These are phyloP conservation scores for Syzygium aromaticum DNA, from an alignment of 345 rosid species.

Conservation along the genomic window DNA sequence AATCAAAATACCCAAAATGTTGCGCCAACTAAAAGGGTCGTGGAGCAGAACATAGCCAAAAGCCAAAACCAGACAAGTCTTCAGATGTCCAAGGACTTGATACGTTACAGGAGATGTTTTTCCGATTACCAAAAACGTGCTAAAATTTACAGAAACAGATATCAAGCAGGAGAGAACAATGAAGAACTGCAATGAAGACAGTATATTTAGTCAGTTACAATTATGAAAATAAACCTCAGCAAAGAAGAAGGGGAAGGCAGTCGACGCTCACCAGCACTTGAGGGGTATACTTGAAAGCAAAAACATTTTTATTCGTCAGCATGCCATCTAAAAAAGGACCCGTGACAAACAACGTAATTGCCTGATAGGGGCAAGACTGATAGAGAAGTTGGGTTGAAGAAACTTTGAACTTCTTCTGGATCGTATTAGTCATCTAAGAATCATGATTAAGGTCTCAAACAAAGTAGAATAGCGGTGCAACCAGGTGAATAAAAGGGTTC, in stretches of 20 bases:
- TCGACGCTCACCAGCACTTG: slow-evolving; percentile 80
- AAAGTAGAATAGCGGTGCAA: not conserved
- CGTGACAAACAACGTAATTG: slow-evolving; percentile 70
- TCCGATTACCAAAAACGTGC: slow-evolving; percentile 97
- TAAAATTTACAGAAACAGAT: slow-evolving; percentile 98
- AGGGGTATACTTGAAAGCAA: slow-evolving; percentile 95
- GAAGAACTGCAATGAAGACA: slow-evolving; percentile 77
- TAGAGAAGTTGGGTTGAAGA: slow-evolving; percentile 98
- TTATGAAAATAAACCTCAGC: slow-evolving; percentile 1
- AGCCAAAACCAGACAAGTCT: slow-evolving; percentile 96
- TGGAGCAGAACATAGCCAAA: slow-evolving; percentile 86
- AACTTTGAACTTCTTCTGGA: slow-evolving; percentile 98
- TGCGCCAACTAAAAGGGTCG: slow-evolving; percentile 97
- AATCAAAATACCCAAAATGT: slow-evolving; percentile 82
- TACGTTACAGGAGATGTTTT: slow-evolving; percentile 99
- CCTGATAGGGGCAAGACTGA: slow-evolving; percentile 99
- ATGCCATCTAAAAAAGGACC: slow-evolving; percentile 99
- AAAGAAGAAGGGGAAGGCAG: not conserved
- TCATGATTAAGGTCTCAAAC: slow-evolving; percentile 41
- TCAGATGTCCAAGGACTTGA: slow-evolving; percentile 98
- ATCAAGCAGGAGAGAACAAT: slow-evolving; percentile 97
- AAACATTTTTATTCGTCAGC: slow-evolving; percentile 82
- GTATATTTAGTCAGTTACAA: not conserved
- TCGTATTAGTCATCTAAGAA: slow-evolving; percentile 95
- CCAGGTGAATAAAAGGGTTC: not conserved